These are phyloP conservation scores for Aspergillus quadrilineatus DNA, from an alignment of 2,329 filamentous ascomycete genomes.

Conservation along the genomic window DNA sequence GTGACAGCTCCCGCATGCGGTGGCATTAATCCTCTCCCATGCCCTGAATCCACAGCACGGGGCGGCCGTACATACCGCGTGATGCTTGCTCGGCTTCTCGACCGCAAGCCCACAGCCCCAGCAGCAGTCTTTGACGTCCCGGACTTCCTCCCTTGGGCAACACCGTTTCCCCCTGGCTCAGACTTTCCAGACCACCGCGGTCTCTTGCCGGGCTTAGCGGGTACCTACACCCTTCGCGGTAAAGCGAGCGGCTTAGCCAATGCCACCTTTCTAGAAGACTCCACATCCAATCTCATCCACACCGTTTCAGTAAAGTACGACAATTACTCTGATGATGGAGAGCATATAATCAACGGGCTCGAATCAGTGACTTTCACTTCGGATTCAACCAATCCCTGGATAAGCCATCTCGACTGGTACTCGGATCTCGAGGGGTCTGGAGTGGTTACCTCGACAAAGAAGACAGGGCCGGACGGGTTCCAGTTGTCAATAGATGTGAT, in stretches of 20 bases:
- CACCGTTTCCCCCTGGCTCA: slow-evolving; percentile 7
- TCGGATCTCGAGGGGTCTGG: slow-evolving; percentile 41
- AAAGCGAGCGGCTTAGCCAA: slow-evolving; percentile 14
- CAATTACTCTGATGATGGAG: slow-evolving; percentile 40
- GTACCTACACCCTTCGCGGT: slow-evolving; percentile 22
- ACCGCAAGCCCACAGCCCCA: slow-evolving; percentile 26
- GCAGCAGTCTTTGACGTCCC: background rate
- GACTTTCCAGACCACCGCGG: background rate
- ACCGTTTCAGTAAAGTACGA: slow-evolving; percentile 37
- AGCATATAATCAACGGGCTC: slow-evolving; percentile 32
- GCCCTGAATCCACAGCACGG: slow-evolving; percentile 40
- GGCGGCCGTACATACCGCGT: slow-evolving; percentile 42
- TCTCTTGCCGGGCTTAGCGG: slow-evolving; percentile 8
- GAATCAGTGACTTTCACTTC: slow-evolving; percentile 35
- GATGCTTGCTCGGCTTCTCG: slow-evolving; percentile 44
- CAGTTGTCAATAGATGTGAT: slow-evolving; percentile 42
- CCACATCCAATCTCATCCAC: slow-evolving; percentile 10
- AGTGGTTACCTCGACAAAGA: slow-evolving; percentile 33
- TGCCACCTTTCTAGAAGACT: slow-evolving; percentile 1
- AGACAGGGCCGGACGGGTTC: slow-evolving; percentile 41
- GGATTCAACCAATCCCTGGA: slow-evolving; percentile 10
- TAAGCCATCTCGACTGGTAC: slow-evolving; percentile 37
- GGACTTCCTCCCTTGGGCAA: background rate
- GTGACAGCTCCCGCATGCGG: slow-evolving; percentile 45
- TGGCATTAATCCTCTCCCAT: slow-evolving; percentile 45